Base-by-base conservation (phyloP, 257 asterid species). In the Asclepias syriaca region DNA sequence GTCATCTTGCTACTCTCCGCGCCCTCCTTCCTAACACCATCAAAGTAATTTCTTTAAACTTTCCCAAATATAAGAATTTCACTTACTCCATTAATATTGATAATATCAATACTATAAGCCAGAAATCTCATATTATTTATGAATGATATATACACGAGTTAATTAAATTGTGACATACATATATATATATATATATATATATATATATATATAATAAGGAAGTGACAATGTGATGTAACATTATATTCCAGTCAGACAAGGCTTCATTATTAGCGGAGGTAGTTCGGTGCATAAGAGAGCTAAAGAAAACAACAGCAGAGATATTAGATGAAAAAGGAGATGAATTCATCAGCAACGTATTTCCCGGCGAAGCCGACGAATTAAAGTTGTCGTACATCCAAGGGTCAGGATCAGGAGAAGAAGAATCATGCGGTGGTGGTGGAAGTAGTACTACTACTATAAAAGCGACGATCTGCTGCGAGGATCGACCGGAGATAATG, bases 221-320 rank as follows among this genome's bases (percentile, higher is more conserved):
- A 43, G 48, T 43, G 48, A 43, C 48, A 43, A 43, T 43, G 48
- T 27, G 32, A 22, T 12, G 19, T 29, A 65, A 32, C 5, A 63
- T 27, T 63, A 18, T 9, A n/a, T 29, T 57, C 19, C 77, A 91
- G 98, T 83, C 97, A 39, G 98, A 90, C 86, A 93, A 93, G 84
- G 98, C 98, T 0, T 89, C 98, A 0, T 78, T 93, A 34, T 87
- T 93, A 51, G 96, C 94, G 48, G 98, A 93, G 69, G 94, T 95
- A 8, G 98, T 93, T 64, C 83, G 92, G 10, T 79, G 94, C 24
- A 87, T 90, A 14, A 85, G 77, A 70, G 97, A 93, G 81, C 83
- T 90, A 68, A 93, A 83, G 75, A 81, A 85, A 65, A 67, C 84
- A 6, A 81, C 96, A 9, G 68, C 87, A 2, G 93, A 84, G 24